phyloP scores from a whole-genome alignment of 1,139 yeast genomes.

The Pichia sp. region DNA sequence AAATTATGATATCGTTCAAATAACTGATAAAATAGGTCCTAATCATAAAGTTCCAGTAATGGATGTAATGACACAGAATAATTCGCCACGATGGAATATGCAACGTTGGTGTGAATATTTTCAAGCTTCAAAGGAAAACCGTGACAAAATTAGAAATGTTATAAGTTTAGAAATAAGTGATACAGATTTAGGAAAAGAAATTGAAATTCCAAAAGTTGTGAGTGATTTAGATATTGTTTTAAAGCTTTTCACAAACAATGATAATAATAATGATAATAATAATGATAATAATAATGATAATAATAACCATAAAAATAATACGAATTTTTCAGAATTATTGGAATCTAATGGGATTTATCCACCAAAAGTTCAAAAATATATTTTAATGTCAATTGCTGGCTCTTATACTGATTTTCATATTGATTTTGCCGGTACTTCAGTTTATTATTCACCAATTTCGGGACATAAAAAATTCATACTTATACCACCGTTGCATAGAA shows the following conservation, averaged over 20 bases:
- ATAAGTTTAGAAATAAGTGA: constrained; percentile 74
- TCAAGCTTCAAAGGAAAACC: constrained; percentile 35
- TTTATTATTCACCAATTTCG: constrained; percentile 71
- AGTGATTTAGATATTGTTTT: constrained; percentile 65
- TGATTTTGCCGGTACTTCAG: constrained; percentile 91
- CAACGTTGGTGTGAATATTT: constrained; percentile 73
- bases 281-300: too few relatives aligned
- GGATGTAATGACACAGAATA: constrained; percentile 83
- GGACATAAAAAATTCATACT: constrained; percentile 73
- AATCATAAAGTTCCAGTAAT: constrained; percentile 70
- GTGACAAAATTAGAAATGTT: constrained; percentile 73
- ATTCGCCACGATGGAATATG: constrained; percentile 62
- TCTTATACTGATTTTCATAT: constrained; percentile 87
- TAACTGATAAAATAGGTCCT: constrained; percentile 57
- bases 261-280: too few relatives aligned
- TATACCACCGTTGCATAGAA: constrained; percentile 67
- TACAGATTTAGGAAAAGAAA: constrained; percentile 43
- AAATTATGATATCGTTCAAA: constrained; percentile 45
- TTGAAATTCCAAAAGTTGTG: constrained; percentile 63
- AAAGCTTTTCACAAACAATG: constrained; percentile 39
- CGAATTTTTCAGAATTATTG: constrained; percentile 8
- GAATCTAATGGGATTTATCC: constrained; percentile 11
- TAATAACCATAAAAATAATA: constrained; percentile 25
- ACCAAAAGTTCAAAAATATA: constrained; percentile 76
- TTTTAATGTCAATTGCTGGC: constrained; percentile 77